Percentiles rank a stretch among this genome's conserved stretches.
Evolutionary conservation across 2,329 filamentous ascomycete genomes (phyloP).

Genomic region (Colletotrichum echinochloae): DNA sequence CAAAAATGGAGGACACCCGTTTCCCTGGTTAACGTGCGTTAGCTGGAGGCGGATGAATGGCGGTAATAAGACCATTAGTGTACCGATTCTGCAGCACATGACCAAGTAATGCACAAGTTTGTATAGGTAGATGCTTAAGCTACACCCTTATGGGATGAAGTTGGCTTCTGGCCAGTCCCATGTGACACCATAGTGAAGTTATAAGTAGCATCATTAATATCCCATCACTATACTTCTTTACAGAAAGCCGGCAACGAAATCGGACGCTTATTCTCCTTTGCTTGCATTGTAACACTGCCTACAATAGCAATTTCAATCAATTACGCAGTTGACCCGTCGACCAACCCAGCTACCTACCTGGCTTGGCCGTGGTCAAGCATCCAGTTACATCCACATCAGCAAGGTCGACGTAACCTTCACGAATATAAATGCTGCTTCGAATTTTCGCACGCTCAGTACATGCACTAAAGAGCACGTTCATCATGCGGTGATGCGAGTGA

Average conservation of each 20-base stretch:
- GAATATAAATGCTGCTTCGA: too few species aligned
- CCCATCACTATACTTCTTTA: neutral
- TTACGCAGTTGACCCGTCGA: neutral
- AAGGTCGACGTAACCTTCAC: too few species aligned
- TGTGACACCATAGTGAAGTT: neutral
- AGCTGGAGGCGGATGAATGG: neutral
- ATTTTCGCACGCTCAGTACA: too few species aligned
- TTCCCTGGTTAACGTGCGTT: conserved; percentile 1
- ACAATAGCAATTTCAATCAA: neutral
- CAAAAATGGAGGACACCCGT: neutral
- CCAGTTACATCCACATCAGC: too few species aligned
- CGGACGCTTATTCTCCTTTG: neutral
- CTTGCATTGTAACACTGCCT: neutral
- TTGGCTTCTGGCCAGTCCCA: neutral
- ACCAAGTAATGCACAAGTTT: conserved; percentile 5
- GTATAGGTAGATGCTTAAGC: neutral
- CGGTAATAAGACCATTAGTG: conserved; percentile 4
- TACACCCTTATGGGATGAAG: too few species aligned
- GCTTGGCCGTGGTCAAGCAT: too few species aligned
- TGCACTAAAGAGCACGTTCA: too few species aligned
- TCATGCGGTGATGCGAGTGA: too few species aligned
- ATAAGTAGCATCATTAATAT: neutral
- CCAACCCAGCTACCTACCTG: too few species aligned
- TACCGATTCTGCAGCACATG: conserved; percentile 9
- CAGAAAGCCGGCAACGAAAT: neutral